Evolutionary conservation across 2,329 filamentous ascomycete genomes (phyloP).

Genomic region (Cadophora sp.): DNA sequence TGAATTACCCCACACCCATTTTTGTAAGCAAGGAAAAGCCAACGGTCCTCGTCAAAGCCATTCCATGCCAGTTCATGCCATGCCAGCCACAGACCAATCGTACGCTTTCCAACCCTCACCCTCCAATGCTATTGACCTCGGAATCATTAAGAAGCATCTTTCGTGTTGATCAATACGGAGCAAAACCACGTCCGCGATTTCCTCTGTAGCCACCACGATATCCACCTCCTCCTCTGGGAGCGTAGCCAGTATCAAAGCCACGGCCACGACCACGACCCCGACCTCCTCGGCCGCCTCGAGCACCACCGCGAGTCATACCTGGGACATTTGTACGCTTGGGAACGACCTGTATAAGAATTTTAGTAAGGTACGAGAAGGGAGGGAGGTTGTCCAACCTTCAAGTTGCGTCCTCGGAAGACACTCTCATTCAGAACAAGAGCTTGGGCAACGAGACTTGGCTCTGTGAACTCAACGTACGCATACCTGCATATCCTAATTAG

Average conservation of each 20-base stretch:
- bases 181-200: slow-evolving; percentile 66
- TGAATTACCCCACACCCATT: slow-evolving; percentile 3
- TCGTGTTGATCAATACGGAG: slow-evolving; percentile 60
- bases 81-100: slow-evolving; percentile 25
- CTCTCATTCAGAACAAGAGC: slow-evolving; percentile 96
- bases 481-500: slow-evolving; percentile 67
- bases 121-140: not conserved
- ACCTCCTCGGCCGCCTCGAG: slow-evolving; percentile 60
- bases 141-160: not conserved
- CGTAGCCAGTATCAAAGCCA: slow-evolving; percentile 47
- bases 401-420: slow-evolving; percentile 89
- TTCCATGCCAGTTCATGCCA: slow-evolving; percentile 8
- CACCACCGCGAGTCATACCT: slow-evolving; percentile 84
- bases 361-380: slow-evolving; percentile 17
- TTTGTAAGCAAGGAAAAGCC: not conserved
- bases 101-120: slow-evolving; percentile 31
- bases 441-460: slow-evolving; percentile 90
- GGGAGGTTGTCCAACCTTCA: slow-evolving; percentile 73
- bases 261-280: slow-evolving; percentile 63
- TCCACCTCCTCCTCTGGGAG: slow-evolving; percentile 51
- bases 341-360: slow-evolving; percentile 61
- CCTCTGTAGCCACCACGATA: slow-evolving; percentile 67
- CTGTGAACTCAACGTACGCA: slow-evolving; percentile 97
- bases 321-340: slow-evolving; percentile 97
- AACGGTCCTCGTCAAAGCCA: not conserved